A percentile compares a stretch with the other conserved stretches of the same genome.
Evolutionary conservation across 192 early-diverging fungal species (phyloP).

Genomic region (Coemansia asiatica): DNA sequence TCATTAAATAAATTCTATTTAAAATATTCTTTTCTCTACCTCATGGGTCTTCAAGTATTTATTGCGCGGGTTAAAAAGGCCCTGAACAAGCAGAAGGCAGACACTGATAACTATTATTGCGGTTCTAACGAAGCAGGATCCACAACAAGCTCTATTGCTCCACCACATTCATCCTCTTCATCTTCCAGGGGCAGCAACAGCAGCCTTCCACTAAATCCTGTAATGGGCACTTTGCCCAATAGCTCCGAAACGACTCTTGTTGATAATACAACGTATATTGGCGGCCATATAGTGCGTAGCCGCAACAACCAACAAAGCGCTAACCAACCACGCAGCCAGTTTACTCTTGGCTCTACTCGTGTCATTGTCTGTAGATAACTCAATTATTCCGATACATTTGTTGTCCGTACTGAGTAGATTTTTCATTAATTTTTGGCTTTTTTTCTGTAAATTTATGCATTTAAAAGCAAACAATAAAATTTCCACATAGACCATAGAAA

Average conservation of each 20-base stretch:
- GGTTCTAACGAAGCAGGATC: neutral
- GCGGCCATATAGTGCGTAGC: neutral
- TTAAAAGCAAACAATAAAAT: neutral
- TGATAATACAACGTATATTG: constrained; percentile 1
- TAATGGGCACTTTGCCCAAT: constrained; percentile 10
- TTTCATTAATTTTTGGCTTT: neutral
- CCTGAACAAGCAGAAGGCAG: neutral
- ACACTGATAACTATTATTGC: neutral
- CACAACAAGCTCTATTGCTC: neutral
- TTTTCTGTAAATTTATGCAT: constrained; percentile 1
- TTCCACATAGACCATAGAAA: neutral
- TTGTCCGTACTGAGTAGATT: too few species aligned
- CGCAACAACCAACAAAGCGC: neutral
- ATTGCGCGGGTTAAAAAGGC: neutral
- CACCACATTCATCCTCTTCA: neutral
- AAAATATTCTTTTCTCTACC: neutral
- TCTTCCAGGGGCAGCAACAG: too few species aligned
- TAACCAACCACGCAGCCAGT: constrained; percentile 43
- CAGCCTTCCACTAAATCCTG: neutral
- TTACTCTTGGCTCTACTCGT: constrained; percentile 35
- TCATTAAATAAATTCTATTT: too few species aligned
- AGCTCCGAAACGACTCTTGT: constrained; percentile 45
- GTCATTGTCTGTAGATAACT: constrained; percentile 33
- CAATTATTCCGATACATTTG: too few species aligned
- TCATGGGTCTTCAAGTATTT: neutral